Evolutionary conservation across 2,329 filamentous ascomycete genomes (phyloP).

Genomic region (Aureobasidium mangrovei): DNA sequence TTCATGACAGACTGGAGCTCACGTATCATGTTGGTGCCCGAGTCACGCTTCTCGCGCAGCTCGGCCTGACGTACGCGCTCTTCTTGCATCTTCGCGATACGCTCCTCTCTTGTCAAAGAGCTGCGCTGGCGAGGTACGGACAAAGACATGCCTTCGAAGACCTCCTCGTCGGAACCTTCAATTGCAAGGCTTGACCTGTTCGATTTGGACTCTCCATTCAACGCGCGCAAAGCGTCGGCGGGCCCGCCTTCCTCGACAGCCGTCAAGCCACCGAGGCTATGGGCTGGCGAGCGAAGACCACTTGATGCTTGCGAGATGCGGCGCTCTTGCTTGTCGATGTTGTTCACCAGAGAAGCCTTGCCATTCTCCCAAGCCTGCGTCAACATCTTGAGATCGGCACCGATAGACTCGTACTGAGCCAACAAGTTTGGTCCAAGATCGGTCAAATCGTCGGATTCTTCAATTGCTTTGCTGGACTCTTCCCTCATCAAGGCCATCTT

Average conservation of each 20-base stretch:
- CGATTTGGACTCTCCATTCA: conserved; percentile 59
- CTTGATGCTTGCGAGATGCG: conserved; percentile 45
- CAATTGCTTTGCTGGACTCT: conserved; percentile 71
- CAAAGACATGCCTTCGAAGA: conserved; percentile 85
- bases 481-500: conserved; percentile 89
- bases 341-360: conserved; percentile 69
- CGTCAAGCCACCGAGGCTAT: conserved; percentile 56
- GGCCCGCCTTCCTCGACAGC: conserved; percentile 45
- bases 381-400: conserved; percentile 63
- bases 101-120: conserved; percentile 72
- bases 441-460: conserved; percentile 49
- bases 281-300: conserved; percentile 39
- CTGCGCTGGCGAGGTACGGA: conserved; percentile 58
- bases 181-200: conserved; percentile 40
- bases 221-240: conserved; percentile 62
- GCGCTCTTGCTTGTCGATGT: conserved; percentile 70
- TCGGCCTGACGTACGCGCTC: conserved; percentile 68
- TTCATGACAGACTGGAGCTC: conserved; percentile 84
- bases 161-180: conserved; percentile 50
- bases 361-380: conserved; percentile 50
- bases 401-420: conserved; percentile 90
- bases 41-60: conserved; percentile 65
- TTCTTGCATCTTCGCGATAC: conserved; percentile 78
- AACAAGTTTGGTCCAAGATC: conserved; percentile 73
- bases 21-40: conserved; percentile 79